Conservation (phyloP, 768 basidiomycete genomes). For the Boletus tomentosulus region DNA sequence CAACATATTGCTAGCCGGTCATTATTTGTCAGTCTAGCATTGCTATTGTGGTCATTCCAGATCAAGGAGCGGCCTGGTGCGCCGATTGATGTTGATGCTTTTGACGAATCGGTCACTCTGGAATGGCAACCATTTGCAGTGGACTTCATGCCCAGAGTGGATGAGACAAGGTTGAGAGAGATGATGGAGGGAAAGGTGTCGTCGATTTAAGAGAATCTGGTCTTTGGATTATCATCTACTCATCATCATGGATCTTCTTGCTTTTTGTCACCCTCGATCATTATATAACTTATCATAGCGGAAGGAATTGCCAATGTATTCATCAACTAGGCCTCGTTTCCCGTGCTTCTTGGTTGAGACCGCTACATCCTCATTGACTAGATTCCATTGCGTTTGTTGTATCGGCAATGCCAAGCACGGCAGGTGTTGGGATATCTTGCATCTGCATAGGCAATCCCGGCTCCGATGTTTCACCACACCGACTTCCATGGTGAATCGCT, state of each 20-base stretch:
- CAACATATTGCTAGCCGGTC: slow-evolving; percentile 45
- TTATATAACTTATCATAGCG: not conserved
- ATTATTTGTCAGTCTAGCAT: slow-evolving; percentile 55
- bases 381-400: not conserved
- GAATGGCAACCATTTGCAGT: slow-evolving; percentile 57
- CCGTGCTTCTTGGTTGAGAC: not conserved
- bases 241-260: not conserved
- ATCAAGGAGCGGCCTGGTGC: slow-evolving; percentile 41
- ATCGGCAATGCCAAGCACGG: not conserved
- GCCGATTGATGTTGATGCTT: slow-evolving; percentile 55
- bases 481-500: not conserved
- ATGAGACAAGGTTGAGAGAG: not conserved
- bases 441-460: not conserved
- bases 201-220: not conserved
- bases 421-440: not conserved
- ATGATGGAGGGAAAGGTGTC: not conserved
- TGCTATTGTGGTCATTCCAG: slow-evolving; percentile 57
- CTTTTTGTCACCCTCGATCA: no score
- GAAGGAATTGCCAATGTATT: not conserved
- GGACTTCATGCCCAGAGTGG: slow-evolving; percentile 44
- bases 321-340: not conserved
- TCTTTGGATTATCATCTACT: not conserved
- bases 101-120: slow-evolving; percentile 55
- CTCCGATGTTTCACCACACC: not conserved
- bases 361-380: no score